These are phyloP conservation scores for Agastache rugosa DNA, from an alignment of 257 asterid species.

Conservation along the genomic window DNA sequence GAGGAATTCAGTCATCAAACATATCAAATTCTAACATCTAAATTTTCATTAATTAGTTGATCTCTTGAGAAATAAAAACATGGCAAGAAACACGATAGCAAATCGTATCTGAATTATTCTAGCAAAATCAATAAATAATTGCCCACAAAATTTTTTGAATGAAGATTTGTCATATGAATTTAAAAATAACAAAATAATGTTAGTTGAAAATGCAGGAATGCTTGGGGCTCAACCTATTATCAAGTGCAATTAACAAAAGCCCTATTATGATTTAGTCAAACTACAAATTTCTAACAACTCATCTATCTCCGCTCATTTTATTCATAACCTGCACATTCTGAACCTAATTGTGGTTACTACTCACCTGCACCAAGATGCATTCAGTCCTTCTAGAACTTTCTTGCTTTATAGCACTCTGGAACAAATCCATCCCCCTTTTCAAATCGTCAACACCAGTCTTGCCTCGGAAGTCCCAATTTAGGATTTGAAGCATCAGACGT, in stretches of 20 bases:
- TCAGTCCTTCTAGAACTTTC: slow-evolving; percentile 67
- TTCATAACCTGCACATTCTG: slow-evolving; percentile 9
- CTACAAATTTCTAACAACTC: slow-evolving; percentile 9
- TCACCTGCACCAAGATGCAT: slow-evolving; percentile 83
- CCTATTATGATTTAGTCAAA: slow-evolving; percentile 13
- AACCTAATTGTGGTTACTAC: slow-evolving; percentile 31
- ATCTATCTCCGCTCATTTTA: slow-evolving; percentile 27
- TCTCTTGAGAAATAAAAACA: neutral
- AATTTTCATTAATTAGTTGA: slow-evolving; percentile 4
- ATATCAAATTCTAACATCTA: slow-evolving; percentile 11
- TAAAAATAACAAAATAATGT: neutral
- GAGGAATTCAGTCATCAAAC: neutral
- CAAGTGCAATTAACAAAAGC: slow-evolving; percentile 4
- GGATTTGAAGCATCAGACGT: slow-evolving; percentile 85
- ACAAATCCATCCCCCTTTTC: slow-evolving; percentile 61
- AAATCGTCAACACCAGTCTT: slow-evolving; percentile 50
- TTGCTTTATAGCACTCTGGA: slow-evolving; percentile 53
- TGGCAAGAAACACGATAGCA: neutral
- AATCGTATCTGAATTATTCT: neutral
- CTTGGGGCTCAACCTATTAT: slow-evolving; percentile 20
- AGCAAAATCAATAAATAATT: neutral
- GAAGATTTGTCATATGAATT: neutral
- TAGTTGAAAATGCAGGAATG: slow-evolving; percentile 5
- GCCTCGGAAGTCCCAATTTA: slow-evolving; percentile 90
- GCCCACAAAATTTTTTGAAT: neutral